phyloP scores from a whole-genome alignment of 2,329 filamentous ascomycete species.

The Phaeosphaeria sp. region DNA sequence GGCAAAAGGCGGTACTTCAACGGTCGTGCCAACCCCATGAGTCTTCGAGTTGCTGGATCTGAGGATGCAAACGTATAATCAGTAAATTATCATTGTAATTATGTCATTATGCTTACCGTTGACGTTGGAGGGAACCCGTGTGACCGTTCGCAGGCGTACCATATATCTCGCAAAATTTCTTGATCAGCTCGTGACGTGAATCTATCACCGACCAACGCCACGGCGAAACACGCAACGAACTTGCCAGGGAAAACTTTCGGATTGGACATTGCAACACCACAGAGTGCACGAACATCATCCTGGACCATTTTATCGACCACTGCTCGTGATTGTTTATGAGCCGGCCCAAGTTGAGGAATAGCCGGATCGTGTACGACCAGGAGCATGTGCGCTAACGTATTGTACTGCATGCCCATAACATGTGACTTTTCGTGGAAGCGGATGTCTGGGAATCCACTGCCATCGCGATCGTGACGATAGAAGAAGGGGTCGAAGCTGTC shows the following conservation, averaged over 20 bases:
- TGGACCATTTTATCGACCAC: constrained; percentile 42
- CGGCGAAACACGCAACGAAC: constrained; percentile 47
- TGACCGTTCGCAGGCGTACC: constrained; percentile 38
- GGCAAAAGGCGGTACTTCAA: neutral
- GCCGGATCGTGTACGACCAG: constrained; percentile 46
- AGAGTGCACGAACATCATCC: constrained; percentile 44
- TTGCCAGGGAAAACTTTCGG: constrained; percentile 42
- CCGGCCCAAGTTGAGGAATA: constrained; percentile 45
- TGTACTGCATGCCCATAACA: constrained; percentile 44
- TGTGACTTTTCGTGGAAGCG: constrained; percentile 45
- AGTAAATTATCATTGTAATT: neutral
- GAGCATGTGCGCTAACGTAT: constrained; percentile 44
- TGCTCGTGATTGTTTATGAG: constrained; percentile 39
- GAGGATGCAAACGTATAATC: neutral
- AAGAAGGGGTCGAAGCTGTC: constrained; percentile 46
- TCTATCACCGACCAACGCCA: constrained; percentile 45
- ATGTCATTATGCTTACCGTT: constrained; percentile 8
- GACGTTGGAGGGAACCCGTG: constrained; percentile 46
- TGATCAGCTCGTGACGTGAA: constrained; percentile 41
- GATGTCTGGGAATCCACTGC: constrained; percentile 46
- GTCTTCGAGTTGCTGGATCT: constrained; percentile 41
- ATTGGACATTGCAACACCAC: constrained; percentile 45
- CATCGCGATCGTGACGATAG: constrained; percentile 40
- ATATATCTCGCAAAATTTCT: constrained; percentile 36
- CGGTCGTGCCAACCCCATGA: constrained; percentile 41